Evolutionary conservation across 768 basidiomycete species (phyloP).

Genomic region (Rubroboletus satanas): DNA sequence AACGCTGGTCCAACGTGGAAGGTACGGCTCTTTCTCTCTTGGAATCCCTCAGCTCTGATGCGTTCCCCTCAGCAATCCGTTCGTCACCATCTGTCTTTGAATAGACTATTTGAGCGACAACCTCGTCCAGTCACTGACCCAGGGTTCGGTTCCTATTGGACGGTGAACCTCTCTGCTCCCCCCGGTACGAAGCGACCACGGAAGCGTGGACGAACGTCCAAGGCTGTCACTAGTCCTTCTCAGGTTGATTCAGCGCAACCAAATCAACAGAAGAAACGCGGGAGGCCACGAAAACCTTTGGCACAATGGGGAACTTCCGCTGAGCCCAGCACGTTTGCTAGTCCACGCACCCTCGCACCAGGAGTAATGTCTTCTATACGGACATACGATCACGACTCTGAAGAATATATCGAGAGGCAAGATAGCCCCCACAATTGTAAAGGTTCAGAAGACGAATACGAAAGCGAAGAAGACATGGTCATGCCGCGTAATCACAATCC

Average conservation of each 20-base stretch:
- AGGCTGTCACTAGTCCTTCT: constrained; percentile 32
- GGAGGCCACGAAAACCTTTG: constrained; percentile 36
- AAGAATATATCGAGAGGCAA: constrained; percentile 37
- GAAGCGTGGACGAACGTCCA: constrained; percentile 66
- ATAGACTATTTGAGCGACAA: constrained; percentile 78
- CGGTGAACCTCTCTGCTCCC: constrained; percentile 80
- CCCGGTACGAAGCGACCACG: constrained; percentile 84
- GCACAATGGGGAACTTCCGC: constrained; percentile 18
- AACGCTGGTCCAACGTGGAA: constrained; percentile 84
- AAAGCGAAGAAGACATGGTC: constrained; percentile 65
- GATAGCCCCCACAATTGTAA: constrained; percentile 38
- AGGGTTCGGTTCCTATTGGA: constrained; percentile 87
- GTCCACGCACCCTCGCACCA: constrained; percentile 18
- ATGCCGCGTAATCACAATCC: constrained; percentile 44
- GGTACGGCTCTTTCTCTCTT: constrained; percentile 38
- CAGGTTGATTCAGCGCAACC: constrained; percentile 7
- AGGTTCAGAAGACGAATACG: constrained; percentile 51
- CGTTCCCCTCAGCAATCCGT: constrained; percentile 68
- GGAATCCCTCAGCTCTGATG: background rate
- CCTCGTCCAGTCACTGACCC: constrained; percentile 81
- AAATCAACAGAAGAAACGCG: constrained; percentile 37
- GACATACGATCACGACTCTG: constrained; percentile 31
- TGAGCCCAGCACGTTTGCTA: constrained; percentile 7
- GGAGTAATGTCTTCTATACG: constrained; percentile 28
- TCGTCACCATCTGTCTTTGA: constrained; percentile 78